phyloP scores from a whole-genome alignment of 1,284 basidiomycete genomes.

The Ustilago lituana region DNA sequence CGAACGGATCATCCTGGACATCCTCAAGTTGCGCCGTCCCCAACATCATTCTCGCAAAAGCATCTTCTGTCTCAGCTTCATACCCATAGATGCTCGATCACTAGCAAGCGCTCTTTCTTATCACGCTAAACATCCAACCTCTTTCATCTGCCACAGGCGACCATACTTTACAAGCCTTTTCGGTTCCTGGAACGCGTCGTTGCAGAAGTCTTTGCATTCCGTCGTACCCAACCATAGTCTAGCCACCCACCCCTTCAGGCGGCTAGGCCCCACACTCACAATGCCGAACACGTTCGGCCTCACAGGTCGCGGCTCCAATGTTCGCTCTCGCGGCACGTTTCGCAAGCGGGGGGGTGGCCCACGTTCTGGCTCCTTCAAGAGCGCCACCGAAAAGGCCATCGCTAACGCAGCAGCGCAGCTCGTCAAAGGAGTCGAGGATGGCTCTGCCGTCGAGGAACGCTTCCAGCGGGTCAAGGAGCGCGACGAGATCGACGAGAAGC shows the following conservation, averaged over 20 bases:
- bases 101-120: too few relatives aligned
- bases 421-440: slow-evolving; percentile 58
- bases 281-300: slow-evolving; percentile 49
- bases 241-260: too few relatives aligned
- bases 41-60: not conserved
- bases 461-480: slow-evolving; percentile 62
- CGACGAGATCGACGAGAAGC: slow-evolving; percentile 91
- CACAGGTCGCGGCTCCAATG: slow-evolving; percentile 43
- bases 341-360: slow-evolving; percentile 46
- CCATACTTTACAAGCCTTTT: too few relatives aligned
- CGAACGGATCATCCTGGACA: not conserved
- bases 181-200: too few relatives aligned
- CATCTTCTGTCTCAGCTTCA: slow-evolving; percentile 5
- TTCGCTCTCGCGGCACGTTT: slow-evolving; percentile 39
- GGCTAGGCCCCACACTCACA: not conserved
- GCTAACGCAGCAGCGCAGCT: slow-evolving; percentile 46
- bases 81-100: not conserved
- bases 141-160: too few relatives aligned
- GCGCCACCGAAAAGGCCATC: slow-evolving; percentile 47
- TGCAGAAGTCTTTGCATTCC: too few relatives aligned
- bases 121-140: too few relatives aligned
- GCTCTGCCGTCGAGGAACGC: slow-evolving; percentile 61
- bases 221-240: too few relatives aligned
- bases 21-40: not conserved
- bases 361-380: slow-evolving; percentile 40